phyloP scores from a whole-genome alignment of 306 rosid species.

The Dalbergia cochinchinensis region DNA sequence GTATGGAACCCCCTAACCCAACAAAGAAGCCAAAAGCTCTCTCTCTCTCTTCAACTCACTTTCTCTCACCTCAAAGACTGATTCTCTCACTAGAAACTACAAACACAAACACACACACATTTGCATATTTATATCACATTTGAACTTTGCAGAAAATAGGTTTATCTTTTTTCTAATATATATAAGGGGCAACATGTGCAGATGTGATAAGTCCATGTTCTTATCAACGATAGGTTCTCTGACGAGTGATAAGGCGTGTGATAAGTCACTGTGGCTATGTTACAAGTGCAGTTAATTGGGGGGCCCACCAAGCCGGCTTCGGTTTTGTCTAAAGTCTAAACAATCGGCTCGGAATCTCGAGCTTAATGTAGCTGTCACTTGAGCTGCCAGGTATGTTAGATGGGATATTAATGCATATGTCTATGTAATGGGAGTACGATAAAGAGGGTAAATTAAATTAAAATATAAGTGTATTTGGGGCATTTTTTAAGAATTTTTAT shows the following conservation, averaged over 20 bases:
- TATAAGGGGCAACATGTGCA: slow-evolving; percentile 65
- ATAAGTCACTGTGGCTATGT: accelerated
- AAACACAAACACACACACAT: slow-evolving; percentile 17
- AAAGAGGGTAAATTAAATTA: no score
- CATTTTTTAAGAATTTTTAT: no score
- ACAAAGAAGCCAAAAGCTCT: slow-evolving; percentile 46
- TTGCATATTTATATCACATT: slow-evolving; percentile 48
- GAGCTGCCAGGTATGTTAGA: slow-evolving; percentile 42
- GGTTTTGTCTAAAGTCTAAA: slow-evolving; percentile 61
- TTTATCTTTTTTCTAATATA: slow-evolving; percentile 68
- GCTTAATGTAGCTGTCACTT: slow-evolving; percentile 72
- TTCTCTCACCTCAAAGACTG: slow-evolving; percentile 60
- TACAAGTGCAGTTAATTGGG: slow-evolving; percentile 35
- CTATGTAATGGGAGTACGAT: no score
- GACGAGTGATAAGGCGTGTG: accelerated
- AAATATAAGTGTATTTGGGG: no score
- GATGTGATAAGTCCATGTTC: accelerated
- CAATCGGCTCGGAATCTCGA: slow-evolving; percentile 90
- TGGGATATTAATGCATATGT: no score
- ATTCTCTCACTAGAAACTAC: slow-evolving; percentile 63
- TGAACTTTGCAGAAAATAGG: slow-evolving; percentile 73
- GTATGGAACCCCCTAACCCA: slow-evolving; percentile 37
- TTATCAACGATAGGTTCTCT: slow-evolving; percentile 40
- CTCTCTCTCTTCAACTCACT: slow-evolving; percentile 25
- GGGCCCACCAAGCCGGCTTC: slow-evolving; percentile 91